These are phyloP conservation scores for Aschersonia sp. DNA, from an alignment of 2,329 filamentous ascomycete species.

Conservation along the genomic window DNA sequence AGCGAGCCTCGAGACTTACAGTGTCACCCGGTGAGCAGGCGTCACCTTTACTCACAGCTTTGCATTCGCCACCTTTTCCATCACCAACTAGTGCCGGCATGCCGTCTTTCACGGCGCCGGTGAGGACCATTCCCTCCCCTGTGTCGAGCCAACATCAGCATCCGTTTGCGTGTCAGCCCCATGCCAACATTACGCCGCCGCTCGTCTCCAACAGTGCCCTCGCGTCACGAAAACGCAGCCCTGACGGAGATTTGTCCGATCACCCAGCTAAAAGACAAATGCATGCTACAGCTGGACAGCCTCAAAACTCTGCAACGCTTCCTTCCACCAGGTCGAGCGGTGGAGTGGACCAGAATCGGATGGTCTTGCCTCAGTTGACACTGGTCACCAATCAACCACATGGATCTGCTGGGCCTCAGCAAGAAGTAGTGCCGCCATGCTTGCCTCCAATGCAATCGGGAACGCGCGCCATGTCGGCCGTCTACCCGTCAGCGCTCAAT, in stretches of 20 bases:
- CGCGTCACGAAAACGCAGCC: slow-evolving; percentile 33
- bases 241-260: slow-evolving; percentile 34
- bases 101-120: slow-evolving; percentile 18
- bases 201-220: slow-evolving; percentile 30
- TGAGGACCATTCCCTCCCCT: slow-evolving; percentile 24
- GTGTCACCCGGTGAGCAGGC: slow-evolving; percentile 25
- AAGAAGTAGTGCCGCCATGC: slow-evolving; percentile 26
- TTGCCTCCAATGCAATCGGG: slow-evolving; percentile 47
- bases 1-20: slow-evolving; percentile 42
- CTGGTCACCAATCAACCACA: slow-evolving; percentile 37
- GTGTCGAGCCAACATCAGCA: slow-evolving; percentile 19
- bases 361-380: slow-evolving; percentile 60
- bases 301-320: slow-evolving; percentile 4
- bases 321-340: slow-evolving; percentile 8
- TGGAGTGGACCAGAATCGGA: slow-evolving; percentile 22
- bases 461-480: slow-evolving; percentile 61
- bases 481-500: slow-evolving; percentile 46
- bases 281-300: slow-evolving; percentile 9
- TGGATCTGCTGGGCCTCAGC: slow-evolving; percentile 12
- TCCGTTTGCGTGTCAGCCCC: slow-evolving; percentile 20
- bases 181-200: slow-evolving; percentile 29
- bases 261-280: slow-evolving; percentile 38
- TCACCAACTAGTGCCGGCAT: slow-evolving; percentile 30
- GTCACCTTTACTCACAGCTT: slow-evolving; percentile 23
- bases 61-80: slow-evolving; percentile 27